phyloP scores from a whole-genome alignment of 1,284 basidiomycete genomes.

The Singerocomus rubriflavus region DNA sequence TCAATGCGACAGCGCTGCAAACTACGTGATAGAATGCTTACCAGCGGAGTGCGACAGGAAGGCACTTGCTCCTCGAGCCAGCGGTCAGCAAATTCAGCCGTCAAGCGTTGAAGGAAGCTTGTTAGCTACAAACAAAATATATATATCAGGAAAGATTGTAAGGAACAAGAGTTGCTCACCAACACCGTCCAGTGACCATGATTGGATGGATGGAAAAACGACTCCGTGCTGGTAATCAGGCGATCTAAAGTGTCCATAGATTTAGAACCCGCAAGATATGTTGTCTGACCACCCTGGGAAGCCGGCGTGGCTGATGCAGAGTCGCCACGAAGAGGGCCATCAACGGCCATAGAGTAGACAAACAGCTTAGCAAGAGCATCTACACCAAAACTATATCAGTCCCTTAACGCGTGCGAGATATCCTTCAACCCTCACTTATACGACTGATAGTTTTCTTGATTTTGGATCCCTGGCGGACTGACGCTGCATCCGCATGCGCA shows the following conservation, averaged over 20 bases:
- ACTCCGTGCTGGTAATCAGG: constrained; percentile 90
- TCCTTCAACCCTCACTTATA: constrained; percentile 47
- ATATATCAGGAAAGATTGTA: constrained; percentile 12
- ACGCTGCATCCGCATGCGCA: constrained; percentile 64
- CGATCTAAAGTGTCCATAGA: constrained; percentile 88
- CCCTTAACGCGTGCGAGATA: background rate
- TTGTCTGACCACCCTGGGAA: constrained; percentile 50
- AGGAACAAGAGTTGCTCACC: constrained; percentile 27
- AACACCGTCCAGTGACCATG: constrained; percentile 75
- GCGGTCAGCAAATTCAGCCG: constrained; percentile 78
- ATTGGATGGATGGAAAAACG: constrained; percentile 89
- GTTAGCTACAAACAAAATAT: constrained; percentile 26
- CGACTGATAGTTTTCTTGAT: constrained; percentile 79
- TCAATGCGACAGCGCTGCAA: background rate
- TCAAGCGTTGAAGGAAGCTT: constrained; percentile 51
- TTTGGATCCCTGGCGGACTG: constrained; percentile 61
- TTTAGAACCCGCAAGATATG: constrained; percentile 82
- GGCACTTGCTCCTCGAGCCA: constrained; percentile 81
- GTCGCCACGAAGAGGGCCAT: constrained; percentile 53
- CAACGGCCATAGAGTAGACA: constrained; percentile 89
- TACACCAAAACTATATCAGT: constrained; percentile 31
- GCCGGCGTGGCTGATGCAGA: constrained; percentile 56
- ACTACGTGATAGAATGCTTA: constrained; percentile 33
- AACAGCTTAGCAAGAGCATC: constrained; percentile 84
- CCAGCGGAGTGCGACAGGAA: constrained; percentile 80